A percentile compares a stretch with the other conserved stretches of the same genome.
Conservation (phyloP, 2,329 filamentous ascomycete genomes). For the Lachnellula suecica region DNA sequence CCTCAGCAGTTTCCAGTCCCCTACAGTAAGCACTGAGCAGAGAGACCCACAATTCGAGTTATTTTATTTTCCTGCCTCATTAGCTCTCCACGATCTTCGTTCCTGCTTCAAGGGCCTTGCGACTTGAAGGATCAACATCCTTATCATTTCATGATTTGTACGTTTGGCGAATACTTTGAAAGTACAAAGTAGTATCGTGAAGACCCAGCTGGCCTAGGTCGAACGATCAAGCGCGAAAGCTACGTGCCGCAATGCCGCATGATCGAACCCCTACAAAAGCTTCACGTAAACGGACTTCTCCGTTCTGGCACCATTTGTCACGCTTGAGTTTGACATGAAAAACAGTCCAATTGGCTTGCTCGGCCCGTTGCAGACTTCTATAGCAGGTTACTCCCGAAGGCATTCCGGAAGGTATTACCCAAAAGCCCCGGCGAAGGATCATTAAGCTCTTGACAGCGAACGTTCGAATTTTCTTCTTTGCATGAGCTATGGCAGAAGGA, state of each 20-base stretch:
- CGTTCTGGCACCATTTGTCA: neutral
- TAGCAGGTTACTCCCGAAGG: neutral
- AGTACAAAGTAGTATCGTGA: neutral
- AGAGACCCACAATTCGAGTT: neutral
- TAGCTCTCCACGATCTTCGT: too few relatives aligned
- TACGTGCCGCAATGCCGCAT: neutral
- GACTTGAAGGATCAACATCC: neutral
- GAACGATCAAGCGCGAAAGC: neutral
- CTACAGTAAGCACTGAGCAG: neutral
- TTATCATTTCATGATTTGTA: too few relatives aligned
- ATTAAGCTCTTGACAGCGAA: neutral
- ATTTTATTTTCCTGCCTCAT: too few relatives aligned
- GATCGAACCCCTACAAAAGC: neutral
- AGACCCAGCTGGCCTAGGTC: neutral
- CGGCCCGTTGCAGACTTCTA: neutral
- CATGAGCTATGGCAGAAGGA: neutral
- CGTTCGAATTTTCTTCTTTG: neutral
- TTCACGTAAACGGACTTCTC: neutral
- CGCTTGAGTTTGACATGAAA: neutral
- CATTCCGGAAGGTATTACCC: too few relatives aligned
- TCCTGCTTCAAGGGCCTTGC: neutral
- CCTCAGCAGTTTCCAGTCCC: neutral
- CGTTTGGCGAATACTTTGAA: neutral
- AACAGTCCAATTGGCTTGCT: neutral
- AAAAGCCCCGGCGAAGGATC: neutral